Evolutionary conservation across 345 rosid genomes (phyloP), one percentile per base, ranked within the genome.

Genomic region (Linum tenue): DNA sequence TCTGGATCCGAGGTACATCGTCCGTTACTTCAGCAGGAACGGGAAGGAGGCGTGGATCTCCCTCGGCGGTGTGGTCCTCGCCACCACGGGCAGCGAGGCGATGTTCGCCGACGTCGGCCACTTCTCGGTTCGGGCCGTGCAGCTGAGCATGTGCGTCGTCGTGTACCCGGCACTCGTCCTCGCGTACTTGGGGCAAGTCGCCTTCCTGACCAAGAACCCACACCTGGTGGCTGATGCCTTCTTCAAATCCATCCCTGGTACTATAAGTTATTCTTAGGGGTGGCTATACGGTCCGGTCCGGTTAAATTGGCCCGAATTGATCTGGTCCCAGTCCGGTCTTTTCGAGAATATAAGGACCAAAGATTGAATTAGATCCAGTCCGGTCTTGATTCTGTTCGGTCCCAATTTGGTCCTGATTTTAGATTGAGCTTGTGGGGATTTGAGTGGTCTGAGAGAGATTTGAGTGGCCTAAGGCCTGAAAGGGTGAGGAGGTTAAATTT

Each of bases 21-120:
- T 80, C 0, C 48, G 65, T 2, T 85, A 82, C 74, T 82, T 85
- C 69, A 37, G 1, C 39, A 81, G 83, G 40, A 83, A 81, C 51
- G 67, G 67, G 40, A 71, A 68, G 31, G 69, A 73, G 2, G 86
- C 78, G 5, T 83, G 87, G 81, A 63, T 78, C 37, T 85, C 90
- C 15, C 85, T 85, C 10, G 90, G 83, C 35, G 84, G 82, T 5
- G 59, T 79, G 43, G 68, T 78, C 10, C 68, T 77, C 43, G 67
- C 73, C 58, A 60, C 70, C 17, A 82, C 83, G 72, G 82, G 86
- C 74, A 42, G 84, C 0, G 85, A 82, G 68, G 89, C 87, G 1
- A 55, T 86, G 53, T 86, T 86, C 57, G 87, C 84, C 0, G 87
- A 82, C 71, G 76, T 84, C 63, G 87, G 89, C 0, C 89, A 86